phyloP scores from a whole-genome alignment of 495 filamentous ascomycete genomes.

The Xylaria grammica region DNA sequence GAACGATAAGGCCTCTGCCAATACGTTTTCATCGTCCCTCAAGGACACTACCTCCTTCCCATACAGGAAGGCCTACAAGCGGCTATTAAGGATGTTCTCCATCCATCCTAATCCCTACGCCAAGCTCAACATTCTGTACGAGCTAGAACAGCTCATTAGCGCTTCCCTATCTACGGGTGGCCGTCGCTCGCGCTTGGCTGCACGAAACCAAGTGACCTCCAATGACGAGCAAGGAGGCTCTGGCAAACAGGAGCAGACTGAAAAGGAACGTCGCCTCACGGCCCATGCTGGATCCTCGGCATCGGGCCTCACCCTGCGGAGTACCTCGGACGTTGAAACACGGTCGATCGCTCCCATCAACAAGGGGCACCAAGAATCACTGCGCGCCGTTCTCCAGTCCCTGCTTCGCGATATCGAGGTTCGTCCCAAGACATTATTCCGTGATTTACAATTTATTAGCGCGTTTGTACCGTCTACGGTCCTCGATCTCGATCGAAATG shows the following conservation, averaged over 20 bases:
- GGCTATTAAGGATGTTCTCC: slow-evolving; percentile 83
- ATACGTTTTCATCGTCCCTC: slow-evolving; percentile 41
- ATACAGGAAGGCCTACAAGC: slow-evolving; percentile 75
- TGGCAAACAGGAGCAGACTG: slow-evolving; percentile 25
- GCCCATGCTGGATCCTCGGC: slow-evolving; percentile 1
- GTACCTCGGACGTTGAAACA: slow-evolving; percentile 34
- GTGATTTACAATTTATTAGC: slow-evolving; percentile 93
- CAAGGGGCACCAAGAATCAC: slow-evolving; percentile 70
- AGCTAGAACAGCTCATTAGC: slow-evolving; percentile 80
- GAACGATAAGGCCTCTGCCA: slow-evolving; percentile 47
- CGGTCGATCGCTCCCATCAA: slow-evolving; percentile 55
- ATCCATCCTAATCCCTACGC: slow-evolving; percentile 86
- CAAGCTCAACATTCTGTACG: slow-evolving; percentile 83
- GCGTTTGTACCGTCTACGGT: slow-evolving; percentile 83
- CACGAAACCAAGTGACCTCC: slow-evolving; percentile 27
- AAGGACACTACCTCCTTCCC: slow-evolving; percentile 64
- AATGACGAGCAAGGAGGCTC: slow-evolving; percentile 27
- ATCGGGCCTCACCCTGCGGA: slow-evolving; percentile 17
- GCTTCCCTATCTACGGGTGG: slow-evolving; percentile 65
- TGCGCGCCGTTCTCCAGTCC: slow-evolving; percentile 77
- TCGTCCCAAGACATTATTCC: slow-evolving; percentile 89
- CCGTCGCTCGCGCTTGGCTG: slow-evolving; percentile 44
- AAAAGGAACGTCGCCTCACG: slow-evolving; percentile 22
- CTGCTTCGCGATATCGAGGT: slow-evolving; percentile 78
- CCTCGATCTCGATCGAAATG: slow-evolving; percentile 84